phyloP scores from a whole-genome alignment of 495 filamentous ascomycete species.

The Xylaria scruposa region DNA sequence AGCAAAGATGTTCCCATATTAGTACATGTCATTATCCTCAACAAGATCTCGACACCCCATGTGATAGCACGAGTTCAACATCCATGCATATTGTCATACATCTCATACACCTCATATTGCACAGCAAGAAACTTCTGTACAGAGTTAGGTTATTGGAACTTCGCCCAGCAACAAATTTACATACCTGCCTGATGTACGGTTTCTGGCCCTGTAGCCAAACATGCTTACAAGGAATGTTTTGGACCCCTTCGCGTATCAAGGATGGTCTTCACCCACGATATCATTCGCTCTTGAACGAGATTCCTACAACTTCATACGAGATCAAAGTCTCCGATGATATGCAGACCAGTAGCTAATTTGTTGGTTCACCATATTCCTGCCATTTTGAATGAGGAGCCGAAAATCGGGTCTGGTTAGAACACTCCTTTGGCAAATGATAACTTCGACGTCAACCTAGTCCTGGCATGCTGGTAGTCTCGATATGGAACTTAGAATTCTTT shows the following conservation, averaged over 20 bases:
- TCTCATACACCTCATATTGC: too few species aligned
- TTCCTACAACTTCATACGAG: background rate
- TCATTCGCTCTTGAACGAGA: background rate
- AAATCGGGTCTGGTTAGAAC: background rate
- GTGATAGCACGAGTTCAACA: too few species aligned
- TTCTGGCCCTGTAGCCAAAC: background rate
- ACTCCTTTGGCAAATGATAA: background rate
- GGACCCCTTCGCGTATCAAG: background rate
- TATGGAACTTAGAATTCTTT: background rate
- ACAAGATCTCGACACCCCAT: background rate
- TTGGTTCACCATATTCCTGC: background rate
- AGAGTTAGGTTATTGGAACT: background rate
- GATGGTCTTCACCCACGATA: background rate
- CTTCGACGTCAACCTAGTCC: background rate
- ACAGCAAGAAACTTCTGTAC: background rate
- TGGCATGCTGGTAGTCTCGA: background rate
- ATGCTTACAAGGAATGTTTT: background rate
- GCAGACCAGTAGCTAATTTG: too few species aligned
- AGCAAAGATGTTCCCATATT: background rate
- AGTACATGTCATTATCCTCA: background rate
- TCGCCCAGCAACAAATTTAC: background rate
- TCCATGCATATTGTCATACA: too few species aligned
- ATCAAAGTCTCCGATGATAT: background rate
- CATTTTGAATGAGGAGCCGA: background rate
- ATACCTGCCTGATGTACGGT: background rate